Percentiles rank a stretch among this genome's conserved stretches.
These are phyloP conservation scores for Ustilago bromivora DNA, from an alignment of 1,284 basidiomycete genomes.

Conservation along the genomic window DNA sequence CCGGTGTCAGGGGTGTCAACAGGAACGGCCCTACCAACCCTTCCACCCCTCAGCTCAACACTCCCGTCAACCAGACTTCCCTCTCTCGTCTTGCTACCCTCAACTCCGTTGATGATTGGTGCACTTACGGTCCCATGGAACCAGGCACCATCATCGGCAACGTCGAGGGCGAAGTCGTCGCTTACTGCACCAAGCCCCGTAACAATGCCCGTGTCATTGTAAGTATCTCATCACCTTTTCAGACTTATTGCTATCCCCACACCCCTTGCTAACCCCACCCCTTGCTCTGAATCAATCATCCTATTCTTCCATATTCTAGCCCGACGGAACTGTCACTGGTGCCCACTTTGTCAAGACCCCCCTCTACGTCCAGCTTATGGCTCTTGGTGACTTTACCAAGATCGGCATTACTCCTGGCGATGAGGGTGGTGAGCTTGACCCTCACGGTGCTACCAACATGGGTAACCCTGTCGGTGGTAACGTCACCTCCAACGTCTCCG, in stretches of 20 bases:
- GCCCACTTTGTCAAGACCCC: constrained; percentile 67
- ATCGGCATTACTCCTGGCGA: constrained; percentile 57
- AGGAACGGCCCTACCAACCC: constrained; percentile 66
- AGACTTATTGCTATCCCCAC: background rate
- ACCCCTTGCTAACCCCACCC: background rate
- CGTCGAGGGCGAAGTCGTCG: constrained; percentile 77
- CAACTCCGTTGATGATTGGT: constrained; percentile 67
- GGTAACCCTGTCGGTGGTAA: constrained; percentile 74
- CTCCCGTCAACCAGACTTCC: constrained; percentile 66
- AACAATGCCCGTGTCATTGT: constrained; percentile 68
- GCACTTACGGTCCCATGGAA: constrained; percentile 69
- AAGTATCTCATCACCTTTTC: constrained; percentile 4
- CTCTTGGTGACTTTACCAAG: constrained; percentile 69
- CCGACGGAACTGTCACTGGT: constrained; percentile 66
- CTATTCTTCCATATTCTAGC: constrained; percentile 15
- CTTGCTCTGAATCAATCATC: background rate
- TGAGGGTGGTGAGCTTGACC: constrained; percentile 67
- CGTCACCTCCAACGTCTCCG: constrained; percentile 73
- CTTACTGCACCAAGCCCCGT: constrained; percentile 77
- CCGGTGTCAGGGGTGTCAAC: constrained; percentile 58
- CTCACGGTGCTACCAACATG: constrained; percentile 66
- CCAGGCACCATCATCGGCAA: constrained; percentile 74
- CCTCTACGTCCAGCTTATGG: constrained; percentile 72
- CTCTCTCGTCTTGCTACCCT: constrained; percentile 56
- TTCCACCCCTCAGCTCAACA: constrained; percentile 51